Evolutionary conservation across 2,329 filamentous ascomycete species (phyloP), one percentile per base, ranked within the genome.

Genomic region (Fonsecaea pedrosoi): DNA sequence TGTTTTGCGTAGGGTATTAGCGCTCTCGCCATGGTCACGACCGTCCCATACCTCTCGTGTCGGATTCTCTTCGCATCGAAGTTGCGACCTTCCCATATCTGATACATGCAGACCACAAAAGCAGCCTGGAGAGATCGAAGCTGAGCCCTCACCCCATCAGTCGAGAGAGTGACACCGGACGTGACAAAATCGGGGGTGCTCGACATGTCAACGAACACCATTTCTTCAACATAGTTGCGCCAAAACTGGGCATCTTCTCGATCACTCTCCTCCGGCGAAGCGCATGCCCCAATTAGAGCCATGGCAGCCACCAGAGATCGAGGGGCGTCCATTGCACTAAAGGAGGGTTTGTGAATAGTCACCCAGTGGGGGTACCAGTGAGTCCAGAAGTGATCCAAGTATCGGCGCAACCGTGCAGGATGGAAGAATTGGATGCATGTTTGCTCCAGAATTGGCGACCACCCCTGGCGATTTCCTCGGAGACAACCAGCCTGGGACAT

Each of bases 281-380:
- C 66, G 50, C 74, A 75, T 2, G 74, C 74, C 3, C 75, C 75
- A 4, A 76, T 74, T 1, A 75, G 64, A 6, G 72, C 45, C 75
- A 76, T 76, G 0, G 74, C 70, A 42, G 70, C 73, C 10, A 76
- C 50, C 21, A 76, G 59, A 1, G 63, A 58, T 3, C 66, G 8
- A 5, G 66, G 66, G 4, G 71, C 70, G 1, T 60, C 61, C 4
- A 67, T 53, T 0, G 67, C 42, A 53, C 73, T 48, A 30, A 76
- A 76, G 0, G 70, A 70, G 1, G 74, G 74, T 25, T 66, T 72
- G 54, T 76, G 75, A 6, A 75, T 67, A 9, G 76, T 75, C 1
- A 74, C 74, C 38, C 74, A 75, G 54, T 74, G 74, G 3, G 74
- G 74, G 38, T 76, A 74, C 75, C 75, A 76, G 3, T 71, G 54